These are phyloP conservation scores for Aspergillus jensenii DNA, from an alignment of 2,329 filamentous ascomycete genomes.

Conservation along the genomic window DNA sequence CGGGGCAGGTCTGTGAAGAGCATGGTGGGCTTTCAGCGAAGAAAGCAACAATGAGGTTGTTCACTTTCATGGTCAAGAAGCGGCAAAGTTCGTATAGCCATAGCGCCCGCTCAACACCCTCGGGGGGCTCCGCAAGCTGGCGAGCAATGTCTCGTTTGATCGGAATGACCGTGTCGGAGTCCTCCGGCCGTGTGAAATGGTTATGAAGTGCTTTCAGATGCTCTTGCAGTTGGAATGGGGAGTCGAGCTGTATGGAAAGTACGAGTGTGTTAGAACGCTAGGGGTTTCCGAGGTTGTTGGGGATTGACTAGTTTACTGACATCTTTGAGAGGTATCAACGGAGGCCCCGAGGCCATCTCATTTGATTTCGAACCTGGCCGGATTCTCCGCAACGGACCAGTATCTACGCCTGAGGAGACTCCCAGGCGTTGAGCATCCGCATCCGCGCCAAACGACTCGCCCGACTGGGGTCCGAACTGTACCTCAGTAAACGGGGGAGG, in stretches of 20 bases:
- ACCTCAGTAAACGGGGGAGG: constrained; percentile 94
- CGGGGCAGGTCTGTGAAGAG: constrained; percentile 83
- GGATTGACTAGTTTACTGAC: constrained; percentile 50
- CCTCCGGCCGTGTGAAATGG: constrained; percentile 66
- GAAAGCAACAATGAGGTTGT: constrained; percentile 86
- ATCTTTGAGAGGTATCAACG: constrained; percentile 80
- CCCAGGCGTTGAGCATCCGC: constrained; percentile 53
- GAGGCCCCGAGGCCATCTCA: constrained; percentile 90
- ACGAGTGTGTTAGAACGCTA: constrained; percentile 3
- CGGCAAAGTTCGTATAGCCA: constrained; percentile 99
- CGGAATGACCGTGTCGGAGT: constrained; percentile 62
- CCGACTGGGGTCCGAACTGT: constrained; percentile 77
- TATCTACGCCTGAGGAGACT: constrained; percentile 60
- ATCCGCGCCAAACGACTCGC: constrained; percentile 60
- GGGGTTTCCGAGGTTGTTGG: neutral
- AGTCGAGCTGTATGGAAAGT: constrained; percentile 70
- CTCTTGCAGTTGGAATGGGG: constrained; percentile 94
- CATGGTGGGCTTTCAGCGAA: constrained; percentile 89
- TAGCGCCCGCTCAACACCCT: constrained; percentile 77
- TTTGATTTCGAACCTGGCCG: constrained; percentile 87
- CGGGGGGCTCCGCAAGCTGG: constrained; percentile 75
- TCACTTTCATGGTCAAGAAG: constrained; percentile 92
- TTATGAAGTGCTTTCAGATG: constrained; percentile 92
- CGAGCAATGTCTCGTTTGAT: constrained; percentile 74
- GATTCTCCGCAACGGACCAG: constrained; percentile 78